These are phyloP conservation scores for Lunasporangiospora selenospora DNA, from an alignment of 192 early-diverging fungal species.

Conservation along the genomic window DNA sequence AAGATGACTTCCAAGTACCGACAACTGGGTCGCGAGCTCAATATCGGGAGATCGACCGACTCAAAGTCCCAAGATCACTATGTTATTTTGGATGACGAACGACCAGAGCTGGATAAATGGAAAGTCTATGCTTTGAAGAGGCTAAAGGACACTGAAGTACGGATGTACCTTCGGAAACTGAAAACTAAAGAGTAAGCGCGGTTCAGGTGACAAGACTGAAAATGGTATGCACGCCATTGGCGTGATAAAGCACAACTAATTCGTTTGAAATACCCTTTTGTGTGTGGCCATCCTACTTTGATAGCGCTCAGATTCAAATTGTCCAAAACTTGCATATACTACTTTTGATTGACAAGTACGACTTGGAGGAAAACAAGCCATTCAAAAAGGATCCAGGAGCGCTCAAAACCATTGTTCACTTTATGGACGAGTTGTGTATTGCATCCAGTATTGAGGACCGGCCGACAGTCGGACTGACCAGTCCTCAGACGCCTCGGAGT, in stretches of 20 bases:
- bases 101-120: conserved; percentile 30
- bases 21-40: conserved; percentile 31
- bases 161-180: conserved; percentile 8
- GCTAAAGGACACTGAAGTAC: conserved; percentile 21
- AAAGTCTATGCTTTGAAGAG: conserved; percentile 10
- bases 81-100: conserved; percentile 35
- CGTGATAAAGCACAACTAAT: too few species aligned
- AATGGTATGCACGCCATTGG: too few species aligned
- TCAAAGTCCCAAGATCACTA: conserved; percentile 28
- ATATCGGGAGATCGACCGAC: conserved; percentile 9
- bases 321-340: conserved; percentile 41
- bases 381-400: conserved; percentile 48
- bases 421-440: conserved; percentile 45
- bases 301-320: conserved; percentile 42
- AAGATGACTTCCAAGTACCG: conserved; percentile 33
- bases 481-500: conserved; percentile 36
- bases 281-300: background rate
- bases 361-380: conserved; percentile 34
- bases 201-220: too few species aligned
- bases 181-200: conserved; percentile 43
- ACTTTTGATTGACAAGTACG: conserved; percentile 30
- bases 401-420: conserved; percentile 8
- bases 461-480: conserved; percentile 19
- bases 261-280: background rate
- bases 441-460: conserved; percentile 19